Percentiles rank a stretch among this genome's conserved stretches.
phyloP scores from a whole-genome alignment of 2,329 filamentous ascomycete species.

The Fusarium dimerum region DNA sequence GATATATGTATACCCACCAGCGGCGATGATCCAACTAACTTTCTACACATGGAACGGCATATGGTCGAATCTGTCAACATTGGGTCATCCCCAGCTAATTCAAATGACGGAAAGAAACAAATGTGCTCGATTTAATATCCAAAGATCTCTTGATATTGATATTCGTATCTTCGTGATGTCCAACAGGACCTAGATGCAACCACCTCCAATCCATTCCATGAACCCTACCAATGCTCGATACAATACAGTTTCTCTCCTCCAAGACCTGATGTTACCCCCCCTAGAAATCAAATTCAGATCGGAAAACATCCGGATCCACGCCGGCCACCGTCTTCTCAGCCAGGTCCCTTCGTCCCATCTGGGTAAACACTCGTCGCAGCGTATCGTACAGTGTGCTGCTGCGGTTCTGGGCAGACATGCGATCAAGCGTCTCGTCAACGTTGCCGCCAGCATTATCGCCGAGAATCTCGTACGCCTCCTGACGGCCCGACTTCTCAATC shows the following conservation, averaged over 20 bases:
- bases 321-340: constrained; percentile 84
- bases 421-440: constrained; percentile 73
- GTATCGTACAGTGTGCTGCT: constrained; percentile 98
- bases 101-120: background rate
- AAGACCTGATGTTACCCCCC: background rate
- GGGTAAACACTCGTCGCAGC: constrained; percentile 87
- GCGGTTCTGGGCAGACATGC: constrained; percentile 91
- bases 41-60: too few species aligned
- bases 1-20: too few species aligned
- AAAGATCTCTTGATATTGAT: background rate
- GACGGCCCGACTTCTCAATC: constrained; percentile 81
- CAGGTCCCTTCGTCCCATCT: constrained; percentile 89
- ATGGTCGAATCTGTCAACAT: too few species aligned
- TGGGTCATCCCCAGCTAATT: too few species aligned
- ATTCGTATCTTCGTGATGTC: background rate
- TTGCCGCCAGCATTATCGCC: constrained; percentile 48
- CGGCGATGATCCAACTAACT: too few species aligned
- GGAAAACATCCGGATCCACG: constrained; percentile 88
- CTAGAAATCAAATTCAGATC: constrained; percentile 85
- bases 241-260: constrained; percentile 8
- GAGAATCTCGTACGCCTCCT: constrained; percentile 81
- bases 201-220: background rate
- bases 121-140: background rate
- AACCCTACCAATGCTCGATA: background rate
- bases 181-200: background rate